Evolutionary conservation across 169 alveolate species (phyloP).

Genomic region (Eimeria tenella): DNA sequence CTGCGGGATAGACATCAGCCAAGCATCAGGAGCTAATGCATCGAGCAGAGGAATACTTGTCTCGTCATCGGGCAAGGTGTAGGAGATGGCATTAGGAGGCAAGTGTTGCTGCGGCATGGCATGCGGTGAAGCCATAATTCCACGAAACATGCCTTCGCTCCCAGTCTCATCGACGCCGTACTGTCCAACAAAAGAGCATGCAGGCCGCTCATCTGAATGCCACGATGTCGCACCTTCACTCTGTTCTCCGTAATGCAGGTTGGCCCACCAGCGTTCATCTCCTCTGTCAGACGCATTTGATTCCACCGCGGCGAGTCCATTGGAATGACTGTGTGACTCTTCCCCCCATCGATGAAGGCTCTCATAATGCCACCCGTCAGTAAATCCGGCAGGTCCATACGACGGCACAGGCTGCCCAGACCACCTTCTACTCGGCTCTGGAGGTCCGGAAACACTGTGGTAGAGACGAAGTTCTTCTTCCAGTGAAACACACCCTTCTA

Average conservation of each 20-base stretch:
- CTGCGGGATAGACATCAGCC: not conserved
- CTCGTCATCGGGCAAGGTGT: not conserved
- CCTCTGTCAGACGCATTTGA: no score
- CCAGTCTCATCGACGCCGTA: not conserved
- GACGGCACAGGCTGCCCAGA: no score
- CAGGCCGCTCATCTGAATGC: not conserved
- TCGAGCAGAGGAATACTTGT: not conserved
- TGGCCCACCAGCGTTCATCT: no score
- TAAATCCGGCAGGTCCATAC: no score
- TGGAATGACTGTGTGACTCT: no score
- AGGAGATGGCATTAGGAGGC: not conserved
- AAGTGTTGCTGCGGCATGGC: not conserved
- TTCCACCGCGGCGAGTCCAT: no score
- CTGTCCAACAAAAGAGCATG: not conserved
- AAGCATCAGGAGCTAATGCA: not conserved
- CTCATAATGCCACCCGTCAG: no score
- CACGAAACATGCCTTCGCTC: not conserved
- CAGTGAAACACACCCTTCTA: not conserved
- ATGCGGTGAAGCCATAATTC: not conserved
- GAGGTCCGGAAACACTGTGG: not conserved
- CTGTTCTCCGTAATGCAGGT: no score
- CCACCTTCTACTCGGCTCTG: no score
- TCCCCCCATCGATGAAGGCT: no score
- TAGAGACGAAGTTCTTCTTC: not conserved
- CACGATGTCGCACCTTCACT: no score